phyloP scores from a whole-genome alignment of 2,329 filamentous ascomycete genomes.

The Aureobasidium sp. region DNA sequence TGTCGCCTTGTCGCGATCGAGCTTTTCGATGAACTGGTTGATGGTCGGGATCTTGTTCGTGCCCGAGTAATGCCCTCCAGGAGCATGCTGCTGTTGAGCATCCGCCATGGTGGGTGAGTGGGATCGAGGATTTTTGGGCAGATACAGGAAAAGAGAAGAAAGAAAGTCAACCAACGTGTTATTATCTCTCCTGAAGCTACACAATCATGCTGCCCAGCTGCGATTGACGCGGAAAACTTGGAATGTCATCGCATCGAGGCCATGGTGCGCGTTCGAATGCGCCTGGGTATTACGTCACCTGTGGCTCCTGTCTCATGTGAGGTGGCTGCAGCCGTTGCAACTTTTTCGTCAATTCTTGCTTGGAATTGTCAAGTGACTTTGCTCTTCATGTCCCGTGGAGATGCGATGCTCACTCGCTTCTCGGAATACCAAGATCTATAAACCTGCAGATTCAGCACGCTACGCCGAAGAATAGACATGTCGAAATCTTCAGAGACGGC shows the following conservation, averaged over 20 bases:
- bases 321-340: slow-evolving; percentile 8
- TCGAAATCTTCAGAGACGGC: not conserved
- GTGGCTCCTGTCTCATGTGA: not conserved
- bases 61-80: slow-evolving; percentile 70
- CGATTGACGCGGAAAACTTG: slow-evolving; percentile 11
- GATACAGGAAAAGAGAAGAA: not conserved
- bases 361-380: not conserved
- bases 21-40: slow-evolving; percentile 68
- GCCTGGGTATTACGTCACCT: not conserved
- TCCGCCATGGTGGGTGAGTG: slow-evolving; percentile 35
- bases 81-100: slow-evolving; percentile 38
- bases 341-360: slow-evolving; percentile 4
- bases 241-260: not conserved
- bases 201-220: slow-evolving; percentile 3
- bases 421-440: too few species aligned
- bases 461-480: not conserved
- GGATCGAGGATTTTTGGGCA: not conserved
- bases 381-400: not conserved
- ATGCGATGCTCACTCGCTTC: too few species aligned
- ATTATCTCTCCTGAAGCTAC: not conserved
- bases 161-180: not conserved
- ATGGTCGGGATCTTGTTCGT: slow-evolving; percentile 81
- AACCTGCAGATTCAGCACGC: too few species aligned
- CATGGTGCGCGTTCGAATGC: slow-evolving; percentile 7
- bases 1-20: slow-evolving; percentile 72